Conservation (phyloP, 805 yeast genomes). For the Wickerhamomyces strasburgensis region DNA sequence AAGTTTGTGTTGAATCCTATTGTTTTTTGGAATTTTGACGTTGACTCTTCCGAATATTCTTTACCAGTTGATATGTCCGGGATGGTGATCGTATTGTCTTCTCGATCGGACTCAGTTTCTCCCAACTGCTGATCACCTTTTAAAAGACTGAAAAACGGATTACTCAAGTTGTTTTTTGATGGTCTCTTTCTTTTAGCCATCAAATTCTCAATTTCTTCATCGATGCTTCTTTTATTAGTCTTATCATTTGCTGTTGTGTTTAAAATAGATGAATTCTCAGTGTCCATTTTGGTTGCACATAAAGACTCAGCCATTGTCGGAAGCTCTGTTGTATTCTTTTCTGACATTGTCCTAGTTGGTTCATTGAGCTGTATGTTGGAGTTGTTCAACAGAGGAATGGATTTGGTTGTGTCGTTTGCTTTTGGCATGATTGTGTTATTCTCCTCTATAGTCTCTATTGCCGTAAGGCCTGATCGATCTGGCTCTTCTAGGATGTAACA, state of each 20-base stretch:
- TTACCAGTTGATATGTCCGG: neutral
- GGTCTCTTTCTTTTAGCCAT: constrained; percentile 8
- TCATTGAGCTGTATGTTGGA: constrained; percentile 1
- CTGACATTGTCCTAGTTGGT: neutral
- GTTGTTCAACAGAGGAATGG: too few species aligned
- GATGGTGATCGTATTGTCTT: neutral
- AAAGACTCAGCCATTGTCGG: neutral
- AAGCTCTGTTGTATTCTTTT: neutral
- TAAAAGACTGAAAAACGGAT: constrained; percentile 1
- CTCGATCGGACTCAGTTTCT: too few species aligned
- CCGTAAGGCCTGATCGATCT: too few species aligned
- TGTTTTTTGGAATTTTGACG: neutral
- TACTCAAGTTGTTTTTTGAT: neutral
- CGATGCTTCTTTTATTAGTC: constrained; percentile 15
- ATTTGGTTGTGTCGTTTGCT: too few species aligned
- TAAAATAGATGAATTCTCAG: neutral
- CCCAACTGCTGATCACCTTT: too few species aligned
- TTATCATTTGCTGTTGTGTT: too few species aligned
- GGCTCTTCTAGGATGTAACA: too few species aligned
- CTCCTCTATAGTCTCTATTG: too few species aligned
- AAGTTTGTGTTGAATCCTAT: constrained; percentile 9
- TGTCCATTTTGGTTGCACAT: neutral
- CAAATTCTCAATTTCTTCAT: constrained; percentile 18
- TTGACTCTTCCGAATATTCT: neutral
- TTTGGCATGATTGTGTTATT: too few species aligned